Conservation (phyloP, 176 grass and related monocot species). For the Microstegium vimineum region DNA sequence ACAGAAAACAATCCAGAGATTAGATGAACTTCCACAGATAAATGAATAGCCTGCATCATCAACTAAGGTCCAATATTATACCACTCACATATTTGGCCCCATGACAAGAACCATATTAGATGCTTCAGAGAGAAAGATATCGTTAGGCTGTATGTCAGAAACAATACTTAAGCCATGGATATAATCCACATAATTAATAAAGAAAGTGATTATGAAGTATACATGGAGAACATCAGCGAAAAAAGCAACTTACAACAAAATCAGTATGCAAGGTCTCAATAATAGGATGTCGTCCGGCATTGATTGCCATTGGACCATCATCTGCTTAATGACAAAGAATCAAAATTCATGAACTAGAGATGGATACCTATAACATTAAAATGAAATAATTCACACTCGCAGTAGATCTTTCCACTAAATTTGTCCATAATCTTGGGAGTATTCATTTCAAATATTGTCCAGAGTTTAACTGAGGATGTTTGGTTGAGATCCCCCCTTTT, state of each 20-base stretch:
- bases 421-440: neutral
- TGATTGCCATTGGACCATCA: conserved; percentile 94
- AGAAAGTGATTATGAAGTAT: conserved; percentile 20
- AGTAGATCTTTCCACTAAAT: neutral
- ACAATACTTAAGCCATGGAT: conserved; percentile 5
- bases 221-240: conserved; percentile 2
- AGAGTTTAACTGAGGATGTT: neutral
- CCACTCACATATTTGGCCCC: conserved; percentile 90
- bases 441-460: neutral
- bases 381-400: neutral
- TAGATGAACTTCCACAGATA: conserved; percentile 31
- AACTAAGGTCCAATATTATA: conserved; percentile 29
- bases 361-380: neutral
- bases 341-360: neutral
- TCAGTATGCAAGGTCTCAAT: conserved; percentile 76
- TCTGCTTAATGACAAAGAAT: conserved; percentile 41
- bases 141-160: conserved; percentile 64
- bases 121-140: conserved; percentile 95
- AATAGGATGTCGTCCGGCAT: conserved; percentile 90
- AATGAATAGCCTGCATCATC: conserved; percentile 5
- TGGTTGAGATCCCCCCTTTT: neutral
- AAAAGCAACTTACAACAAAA: conserved; percentile 64
- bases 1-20: conserved; percentile 25
- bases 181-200: conserved; percentile 21
- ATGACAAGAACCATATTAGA: conserved; percentile 96